Percentiles rank a stretch among this genome's conserved stretches.
Conservation (phyloP, 1,284 basidiomycete species). For the Boletus coffeatus region DNA sequence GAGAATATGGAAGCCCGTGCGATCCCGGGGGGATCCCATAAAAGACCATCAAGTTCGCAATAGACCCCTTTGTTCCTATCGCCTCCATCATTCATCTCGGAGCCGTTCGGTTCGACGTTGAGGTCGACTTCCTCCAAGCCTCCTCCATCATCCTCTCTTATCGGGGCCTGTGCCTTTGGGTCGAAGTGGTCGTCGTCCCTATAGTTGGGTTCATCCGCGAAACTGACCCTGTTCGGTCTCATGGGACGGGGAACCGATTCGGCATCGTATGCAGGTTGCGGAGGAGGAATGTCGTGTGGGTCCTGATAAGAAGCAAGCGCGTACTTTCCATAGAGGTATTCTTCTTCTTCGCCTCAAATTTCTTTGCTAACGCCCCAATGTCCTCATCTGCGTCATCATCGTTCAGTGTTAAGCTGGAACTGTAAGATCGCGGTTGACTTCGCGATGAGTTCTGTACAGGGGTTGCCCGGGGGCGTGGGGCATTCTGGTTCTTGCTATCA, state of each 20-base stretch:
- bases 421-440: conserved; percentile 16
- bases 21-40: conserved; percentile 34
- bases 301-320: conserved; percentile 52
- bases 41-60: conserved; percentile 40
- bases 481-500: conserved; percentile 5
- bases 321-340: conserved; percentile 31
- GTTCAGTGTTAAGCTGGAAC: conserved; percentile 32
- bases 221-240: too few relatives aligned
- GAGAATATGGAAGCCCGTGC: conserved; percentile 26
- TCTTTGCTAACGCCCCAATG: conserved; percentile 19
- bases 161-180: too few relatives aligned
- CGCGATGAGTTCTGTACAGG: conserved; percentile 13
- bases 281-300: conserved; percentile 53
- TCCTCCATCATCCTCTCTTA: too few relatives aligned
- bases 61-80: too few relatives aligned
- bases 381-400: conserved; percentile 17
- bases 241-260: too few relatives aligned
- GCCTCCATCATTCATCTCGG: too few relatives aligned
- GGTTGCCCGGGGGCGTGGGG: conserved; percentile 11
- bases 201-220: too few relatives aligned
- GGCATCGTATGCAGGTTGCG: conserved; percentile 26
- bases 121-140: too few relatives aligned
- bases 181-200: too few relatives aligned
- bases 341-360: conserved; percentile 5
- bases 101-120: too few relatives aligned